These are phyloP conservation scores for Yarrowia yakushimensis DNA, from an alignment of 805 yeast species.

Conservation along the genomic window DNA sequence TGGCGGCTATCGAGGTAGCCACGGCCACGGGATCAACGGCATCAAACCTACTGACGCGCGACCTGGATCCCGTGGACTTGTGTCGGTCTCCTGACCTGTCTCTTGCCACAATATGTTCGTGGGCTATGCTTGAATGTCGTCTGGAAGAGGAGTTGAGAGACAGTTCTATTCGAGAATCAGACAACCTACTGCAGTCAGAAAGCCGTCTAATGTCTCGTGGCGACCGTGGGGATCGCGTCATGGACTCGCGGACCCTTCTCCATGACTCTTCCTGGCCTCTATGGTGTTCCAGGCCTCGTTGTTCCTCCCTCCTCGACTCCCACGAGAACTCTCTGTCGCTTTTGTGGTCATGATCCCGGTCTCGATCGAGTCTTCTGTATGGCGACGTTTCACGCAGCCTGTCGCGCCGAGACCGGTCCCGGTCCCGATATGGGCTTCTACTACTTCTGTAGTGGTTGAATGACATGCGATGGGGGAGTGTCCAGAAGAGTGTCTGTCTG, in stretches of 20 bases:
- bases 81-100: not conserved
- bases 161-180: not conserved
- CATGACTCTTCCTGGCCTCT: not conserved
- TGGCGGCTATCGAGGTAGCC: slow-evolving; percentile 38
- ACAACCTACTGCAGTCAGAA: not conserved
- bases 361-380: no score
- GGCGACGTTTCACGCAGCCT: not conserved
- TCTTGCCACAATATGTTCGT: not conserved
- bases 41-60: not conserved
- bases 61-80: not conserved
- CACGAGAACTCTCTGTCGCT: not conserved
- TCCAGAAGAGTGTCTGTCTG: not conserved
- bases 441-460: slow-evolving; percentile 12
- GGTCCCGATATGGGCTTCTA: not conserved
- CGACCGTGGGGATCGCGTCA: not conserved
- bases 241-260: not conserved
- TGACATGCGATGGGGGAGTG: not conserved
- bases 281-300: not conserved
- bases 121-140: not conserved
- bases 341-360: no score
- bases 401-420: not conserved
- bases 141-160: not conserved
- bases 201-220: slow-evolving; percentile 1
- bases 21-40: slow-evolving; percentile 34
- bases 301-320: not conserved